These are phyloP conservation scores for Artemisia annua DNA, from an alignment of 129 eudicot species.

Conservation along the genomic window DNA sequence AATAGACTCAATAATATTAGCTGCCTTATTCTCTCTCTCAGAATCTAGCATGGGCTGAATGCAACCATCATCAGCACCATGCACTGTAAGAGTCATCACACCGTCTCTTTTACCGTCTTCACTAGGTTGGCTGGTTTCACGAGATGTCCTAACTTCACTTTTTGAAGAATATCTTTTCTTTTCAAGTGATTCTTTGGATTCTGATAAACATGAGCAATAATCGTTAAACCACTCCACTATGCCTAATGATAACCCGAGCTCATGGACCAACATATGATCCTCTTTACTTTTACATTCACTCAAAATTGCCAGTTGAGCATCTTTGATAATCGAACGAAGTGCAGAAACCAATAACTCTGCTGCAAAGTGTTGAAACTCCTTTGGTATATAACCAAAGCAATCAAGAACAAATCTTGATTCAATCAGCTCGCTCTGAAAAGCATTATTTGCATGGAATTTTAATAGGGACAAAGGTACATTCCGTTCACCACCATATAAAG, in stretches of 20 bases:
- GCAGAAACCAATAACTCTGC: slow-evolving; percentile 71
- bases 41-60: slow-evolving; percentile 18
- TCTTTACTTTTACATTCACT: slow-evolving; percentile 51
- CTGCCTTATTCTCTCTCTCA: slow-evolving; percentile 43
- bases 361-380: slow-evolving; percentile 68
- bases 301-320: slow-evolving; percentile 59
- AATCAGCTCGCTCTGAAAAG: slow-evolving; percentile 23
- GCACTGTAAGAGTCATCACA: slow-evolving; percentile 24
- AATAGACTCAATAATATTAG: slow-evolving; percentile 62
- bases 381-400: slow-evolving; percentile 65
- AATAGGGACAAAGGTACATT: slow-evolving; percentile 62
- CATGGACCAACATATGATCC: slow-evolving; percentile 75
- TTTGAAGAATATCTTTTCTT: slow-evolving; percentile 5
- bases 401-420: slow-evolving; percentile 63
- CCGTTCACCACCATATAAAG: slow-evolving; percentile 65
- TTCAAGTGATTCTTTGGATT: slow-evolving; percentile 26
- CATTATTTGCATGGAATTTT: slow-evolving; percentile 51
- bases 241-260: slow-evolving; percentile 77
- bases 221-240: slow-evolving; percentile 77
- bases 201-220: slow-evolving; percentile 35
- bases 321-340: slow-evolving; percentile 46
- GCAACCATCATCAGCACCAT: slow-evolving; percentile 19
- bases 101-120: slow-evolving; percentile 22
- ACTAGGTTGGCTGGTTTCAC: slow-evolving; percentile 23
- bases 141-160: slow-evolving; percentile 1